These are phyloP conservation scores for Lepidium aucheri DNA, from an alignment of 345 rosid genomes.

Conservation along the genomic window DNA sequence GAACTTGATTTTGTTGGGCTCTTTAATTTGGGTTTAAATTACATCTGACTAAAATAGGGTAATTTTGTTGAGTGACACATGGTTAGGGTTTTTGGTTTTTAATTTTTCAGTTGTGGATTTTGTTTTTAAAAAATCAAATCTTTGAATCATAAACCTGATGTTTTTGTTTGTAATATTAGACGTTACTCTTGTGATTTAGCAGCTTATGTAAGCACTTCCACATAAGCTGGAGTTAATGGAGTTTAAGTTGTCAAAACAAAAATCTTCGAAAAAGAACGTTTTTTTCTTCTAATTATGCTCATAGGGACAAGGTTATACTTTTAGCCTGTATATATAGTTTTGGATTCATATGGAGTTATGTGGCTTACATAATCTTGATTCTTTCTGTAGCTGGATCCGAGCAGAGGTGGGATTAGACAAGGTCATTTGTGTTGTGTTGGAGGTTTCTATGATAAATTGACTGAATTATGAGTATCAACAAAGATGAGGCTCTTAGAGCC, in stretches of 20 bases:
- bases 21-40: not conserved
- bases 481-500: constrained; percentile 89
- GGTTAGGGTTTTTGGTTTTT: constrained; percentile 6
- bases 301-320: not conserved
- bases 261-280: too few relatives aligned
- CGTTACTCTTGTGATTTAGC: too few relatives aligned
- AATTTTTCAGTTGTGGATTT: not conserved
- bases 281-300: not conserved
- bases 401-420: not conserved
- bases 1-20: not conserved
- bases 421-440: not conserved
- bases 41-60: not conserved
- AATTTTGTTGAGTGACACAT: not conserved
- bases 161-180: too few relatives aligned
- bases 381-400: constrained; percentile 1
- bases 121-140: too few relatives aligned
- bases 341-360: not conserved
- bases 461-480: constrained; percentile 60
- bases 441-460: constrained; percentile 1
- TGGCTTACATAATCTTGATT: not conserved
- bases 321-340: not conserved
- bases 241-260: too few relatives aligned
- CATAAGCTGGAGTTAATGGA: too few relatives aligned
- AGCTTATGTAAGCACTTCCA: too few relatives aligned
- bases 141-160: too few relatives aligned